Percentiles rank a stretch among this genome's conserved stretches.
These are phyloP conservation scores for Pseudonitzschia delicatissima DNA, from an alignment of 108 stramenopile species.

Conservation along the genomic window DNA sequence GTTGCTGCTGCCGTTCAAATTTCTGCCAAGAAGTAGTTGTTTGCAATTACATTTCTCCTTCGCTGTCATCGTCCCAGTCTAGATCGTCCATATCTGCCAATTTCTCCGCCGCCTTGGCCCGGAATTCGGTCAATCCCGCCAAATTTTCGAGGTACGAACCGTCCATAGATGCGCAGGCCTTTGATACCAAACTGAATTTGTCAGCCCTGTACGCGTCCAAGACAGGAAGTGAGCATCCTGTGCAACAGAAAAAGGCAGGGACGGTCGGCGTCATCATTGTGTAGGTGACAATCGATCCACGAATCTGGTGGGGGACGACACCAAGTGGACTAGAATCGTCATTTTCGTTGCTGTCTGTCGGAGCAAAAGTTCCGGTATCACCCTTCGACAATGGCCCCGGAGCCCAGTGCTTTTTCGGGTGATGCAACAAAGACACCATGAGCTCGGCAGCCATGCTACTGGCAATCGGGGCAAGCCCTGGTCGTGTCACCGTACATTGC, in stretches of 20 bases:
- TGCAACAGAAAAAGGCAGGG: slow-evolving; percentile 87
- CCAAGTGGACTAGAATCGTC: slow-evolving; percentile 48
- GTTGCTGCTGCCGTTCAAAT: no score
- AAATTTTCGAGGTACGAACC: slow-evolving; percentile 69
- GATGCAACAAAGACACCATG: slow-evolving; percentile 91
- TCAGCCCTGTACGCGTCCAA: slow-evolving; percentile 72
- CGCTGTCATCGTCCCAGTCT: slow-evolving; percentile 37
- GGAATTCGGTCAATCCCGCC: slow-evolving; percentile 69
- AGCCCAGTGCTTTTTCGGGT: slow-evolving; percentile 63
- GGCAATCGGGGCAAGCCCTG: slow-evolving; percentile 96
- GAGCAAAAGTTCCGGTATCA: slow-evolving; percentile 30
- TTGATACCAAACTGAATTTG: slow-evolving; percentile 76
- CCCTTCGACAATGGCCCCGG: slow-evolving; percentile 38
- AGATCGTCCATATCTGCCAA: slow-evolving; percentile 29
- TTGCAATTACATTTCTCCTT: no score
- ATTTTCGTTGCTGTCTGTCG: slow-evolving; percentile 20
- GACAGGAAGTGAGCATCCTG: slow-evolving; percentile 83
- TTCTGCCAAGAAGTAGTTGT: no score
- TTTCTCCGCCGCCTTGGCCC: slow-evolving; percentile 37
- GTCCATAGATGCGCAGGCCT: slow-evolving; percentile 75
- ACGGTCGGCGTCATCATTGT: slow-evolving; percentile 91
- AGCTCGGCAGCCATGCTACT: slow-evolving; percentile 94
- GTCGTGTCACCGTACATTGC: slow-evolving; percentile 98
- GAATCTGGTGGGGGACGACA: slow-evolving; percentile 89
- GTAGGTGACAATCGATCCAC: slow-evolving; percentile 89